Conservation (phyloP, 768 basidiomycete genomes). For the Psilocybe subaeruginosa region DNA sequence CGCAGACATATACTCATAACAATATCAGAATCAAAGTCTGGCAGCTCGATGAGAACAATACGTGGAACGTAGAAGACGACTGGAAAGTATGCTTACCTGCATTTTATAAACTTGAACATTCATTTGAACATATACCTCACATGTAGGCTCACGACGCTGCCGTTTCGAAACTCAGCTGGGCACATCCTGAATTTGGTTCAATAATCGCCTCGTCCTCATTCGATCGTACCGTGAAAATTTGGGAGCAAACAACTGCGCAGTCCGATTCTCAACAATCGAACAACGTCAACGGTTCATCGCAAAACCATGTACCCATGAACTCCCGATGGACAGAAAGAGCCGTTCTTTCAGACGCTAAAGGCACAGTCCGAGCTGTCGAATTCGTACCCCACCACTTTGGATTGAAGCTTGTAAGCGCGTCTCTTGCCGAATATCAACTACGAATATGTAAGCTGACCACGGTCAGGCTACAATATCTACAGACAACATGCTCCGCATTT, state of each 20-base stretch:
- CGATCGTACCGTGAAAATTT: conserved; percentile 91
- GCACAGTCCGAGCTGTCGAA: conserved; percentile 83
- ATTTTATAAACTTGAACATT: not conserved
- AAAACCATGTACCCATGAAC: conserved; percentile 26
- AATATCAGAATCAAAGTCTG: conserved; percentile 80
- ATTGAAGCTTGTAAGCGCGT: conserved; percentile 72
- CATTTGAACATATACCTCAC: not conserved
- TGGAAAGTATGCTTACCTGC: conserved; percentile 71
- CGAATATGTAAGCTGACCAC: not conserved
- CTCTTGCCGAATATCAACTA: not conserved
- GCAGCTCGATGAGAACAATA: conserved; percentile 76
- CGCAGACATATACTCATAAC: conserved; percentile 10
- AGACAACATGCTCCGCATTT: conserved; percentile 86
- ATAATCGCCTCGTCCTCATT: conserved; percentile 88
- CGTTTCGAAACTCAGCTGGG: conserved; percentile 83
- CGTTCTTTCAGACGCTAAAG: conserved; percentile 80
- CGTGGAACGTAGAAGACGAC: conserved; percentile 82
- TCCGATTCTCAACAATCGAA: conserved; percentile 30
- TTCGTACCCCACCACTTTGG: conserved; percentile 90
- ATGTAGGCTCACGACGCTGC: conserved; percentile 94
- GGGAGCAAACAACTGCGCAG: conserved; percentile 65
- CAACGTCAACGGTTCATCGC: conserved; percentile 24
- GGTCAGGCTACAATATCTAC: conserved; percentile 83
- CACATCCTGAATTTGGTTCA: conserved; percentile 90
- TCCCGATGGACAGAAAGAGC: conserved; percentile 77